Evolutionary conservation across 2,329 filamentous ascomycete species (phyloP).

Genomic region (Aspergillus arachidicola): DNA sequence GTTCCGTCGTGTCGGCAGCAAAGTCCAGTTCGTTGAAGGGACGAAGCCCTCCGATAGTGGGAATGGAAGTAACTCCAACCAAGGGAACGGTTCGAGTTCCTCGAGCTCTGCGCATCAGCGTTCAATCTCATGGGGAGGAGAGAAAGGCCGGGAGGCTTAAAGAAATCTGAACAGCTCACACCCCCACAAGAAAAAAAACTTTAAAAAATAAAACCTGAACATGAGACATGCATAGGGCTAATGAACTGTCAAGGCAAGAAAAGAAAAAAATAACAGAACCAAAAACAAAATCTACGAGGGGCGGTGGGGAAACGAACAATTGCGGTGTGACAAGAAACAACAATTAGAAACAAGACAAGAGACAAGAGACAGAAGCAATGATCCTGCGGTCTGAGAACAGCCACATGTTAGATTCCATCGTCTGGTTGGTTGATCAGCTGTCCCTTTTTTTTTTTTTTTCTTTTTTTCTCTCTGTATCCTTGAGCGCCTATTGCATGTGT

Average conservation of each 20-base stretch:
- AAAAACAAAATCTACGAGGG: background rate
- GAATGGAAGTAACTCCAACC: slow-evolving; percentile 12
- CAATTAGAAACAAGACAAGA: background rate
- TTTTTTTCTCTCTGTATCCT: background rate
- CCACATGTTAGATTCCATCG: background rate
- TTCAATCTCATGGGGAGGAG: slow-evolving; percentile 46
- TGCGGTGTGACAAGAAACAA: background rate
- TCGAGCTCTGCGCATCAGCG: slow-evolving; percentile 28
- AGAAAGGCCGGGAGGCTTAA: slow-evolving; percentile 36
- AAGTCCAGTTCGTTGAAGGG: slow-evolving; percentile 38
- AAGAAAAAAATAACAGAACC: background rate
- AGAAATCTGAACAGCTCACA: slow-evolving; percentile 7
- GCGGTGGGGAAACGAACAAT: background rate
- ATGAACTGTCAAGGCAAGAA: background rate
- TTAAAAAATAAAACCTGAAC: background rate
- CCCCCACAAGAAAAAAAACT: background rate
- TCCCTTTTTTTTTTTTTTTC: background rate
- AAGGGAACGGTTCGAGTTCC: slow-evolving; percentile 20
- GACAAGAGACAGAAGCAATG: background rate
- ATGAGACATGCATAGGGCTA: background rate
- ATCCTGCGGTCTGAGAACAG: background rate
- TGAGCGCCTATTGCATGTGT: slow-evolving; percentile 3
- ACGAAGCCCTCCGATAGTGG: slow-evolving; percentile 29
- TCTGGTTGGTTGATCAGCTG: background rate
- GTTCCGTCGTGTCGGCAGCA: slow-evolving; percentile 24